These are phyloP conservation scores for Spathaspora gorwiae DNA, from an alignment of 805 yeast genomes.

Conservation along the genomic window DNA sequence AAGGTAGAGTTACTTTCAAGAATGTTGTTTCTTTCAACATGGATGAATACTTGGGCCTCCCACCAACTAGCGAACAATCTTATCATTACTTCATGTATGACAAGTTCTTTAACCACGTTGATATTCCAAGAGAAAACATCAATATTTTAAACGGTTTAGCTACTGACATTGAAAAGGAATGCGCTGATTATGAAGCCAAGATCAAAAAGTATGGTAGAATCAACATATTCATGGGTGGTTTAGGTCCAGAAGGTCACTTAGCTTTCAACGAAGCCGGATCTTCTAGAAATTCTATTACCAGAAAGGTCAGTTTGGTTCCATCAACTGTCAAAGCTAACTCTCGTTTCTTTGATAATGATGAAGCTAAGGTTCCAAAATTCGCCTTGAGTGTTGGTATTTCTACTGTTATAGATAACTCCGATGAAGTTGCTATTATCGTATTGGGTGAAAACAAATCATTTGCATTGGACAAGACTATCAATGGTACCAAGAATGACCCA, in stretches of 20 bases:
- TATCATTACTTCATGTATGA: conserved; percentile 57
- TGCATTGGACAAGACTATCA: conserved; percentile 45
- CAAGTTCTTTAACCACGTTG: conserved; percentile 52
- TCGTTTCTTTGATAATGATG: conserved; percentile 46
- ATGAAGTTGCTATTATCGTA: conserved; percentile 49
- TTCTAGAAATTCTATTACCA: conserved; percentile 39
- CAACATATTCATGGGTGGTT: conserved; percentile 53
- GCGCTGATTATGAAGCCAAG: conserved; percentile 44
- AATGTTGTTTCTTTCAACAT: conserved; percentile 58
- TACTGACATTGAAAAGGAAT: conserved; percentile 41
- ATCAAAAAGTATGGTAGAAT: conserved; percentile 47
- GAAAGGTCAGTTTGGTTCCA: conserved; percentile 43
- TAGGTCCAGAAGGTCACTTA: conserved; percentile 59
- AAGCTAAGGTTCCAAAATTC: conserved; percentile 43
- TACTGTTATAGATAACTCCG: conserved; percentile 51
- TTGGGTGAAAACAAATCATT: conserved; percentile 44
- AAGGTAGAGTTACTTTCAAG: conserved; percentile 40
- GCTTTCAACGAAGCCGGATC: conserved; percentile 60
- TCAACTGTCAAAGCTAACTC: conserved; percentile 51
- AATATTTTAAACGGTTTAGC: conserved; percentile 53
- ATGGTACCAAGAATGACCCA: conserved; percentile 33
- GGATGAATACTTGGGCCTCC: conserved; percentile 55
- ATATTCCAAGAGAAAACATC: conserved; percentile 48
- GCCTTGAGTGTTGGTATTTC: conserved; percentile 57
- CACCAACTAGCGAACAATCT: conserved; percentile 45